These are phyloP conservation scores for Solanum gracilifrons DNA, from an alignment of 257 asterid genomes.

Conservation along the genomic window DNA sequence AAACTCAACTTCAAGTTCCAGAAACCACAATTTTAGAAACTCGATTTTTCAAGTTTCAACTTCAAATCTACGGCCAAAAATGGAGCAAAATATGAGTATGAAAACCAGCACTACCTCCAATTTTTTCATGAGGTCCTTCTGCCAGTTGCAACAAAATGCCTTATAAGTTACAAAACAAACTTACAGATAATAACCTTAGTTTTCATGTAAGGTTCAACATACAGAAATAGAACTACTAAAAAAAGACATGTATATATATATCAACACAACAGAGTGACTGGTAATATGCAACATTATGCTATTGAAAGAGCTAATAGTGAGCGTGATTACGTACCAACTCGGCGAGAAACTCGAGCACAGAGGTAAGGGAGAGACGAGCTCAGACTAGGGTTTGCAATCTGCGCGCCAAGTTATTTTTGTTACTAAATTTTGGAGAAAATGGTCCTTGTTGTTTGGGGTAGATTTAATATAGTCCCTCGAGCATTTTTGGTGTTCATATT, in stretches of 20 bases:
- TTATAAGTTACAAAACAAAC: background rate
- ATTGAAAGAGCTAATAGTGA: background rate
- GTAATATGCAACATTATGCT: background rate
- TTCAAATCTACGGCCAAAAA: background rate
- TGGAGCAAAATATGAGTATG: background rate
- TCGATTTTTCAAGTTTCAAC: background rate
- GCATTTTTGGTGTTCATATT: background rate
- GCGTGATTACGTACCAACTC: background rate
- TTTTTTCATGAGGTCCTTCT: background rate
- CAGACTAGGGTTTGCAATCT: background rate
- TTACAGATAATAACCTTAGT: background rate
- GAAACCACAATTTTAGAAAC: background rate
- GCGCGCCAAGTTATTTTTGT: background rate
- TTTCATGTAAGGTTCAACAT: background rate
- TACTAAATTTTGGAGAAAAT: background rate
- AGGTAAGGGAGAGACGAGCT: background rate
- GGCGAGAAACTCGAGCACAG: background rate
- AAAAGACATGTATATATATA: background rate
- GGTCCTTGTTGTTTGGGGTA: background rate
- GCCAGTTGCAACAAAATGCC: background rate
- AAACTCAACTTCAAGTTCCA: background rate
- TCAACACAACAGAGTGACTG: background rate
- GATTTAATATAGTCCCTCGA: background rate
- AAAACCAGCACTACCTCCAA: background rate
- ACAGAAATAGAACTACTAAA: background rate